A percentile compares a stretch with the other conserved stretches of the same genome.
These are phyloP conservation scores for Lactarius quietus DNA, from an alignment of 768 basidiomycete genomes.

Conservation along the genomic window DNA sequence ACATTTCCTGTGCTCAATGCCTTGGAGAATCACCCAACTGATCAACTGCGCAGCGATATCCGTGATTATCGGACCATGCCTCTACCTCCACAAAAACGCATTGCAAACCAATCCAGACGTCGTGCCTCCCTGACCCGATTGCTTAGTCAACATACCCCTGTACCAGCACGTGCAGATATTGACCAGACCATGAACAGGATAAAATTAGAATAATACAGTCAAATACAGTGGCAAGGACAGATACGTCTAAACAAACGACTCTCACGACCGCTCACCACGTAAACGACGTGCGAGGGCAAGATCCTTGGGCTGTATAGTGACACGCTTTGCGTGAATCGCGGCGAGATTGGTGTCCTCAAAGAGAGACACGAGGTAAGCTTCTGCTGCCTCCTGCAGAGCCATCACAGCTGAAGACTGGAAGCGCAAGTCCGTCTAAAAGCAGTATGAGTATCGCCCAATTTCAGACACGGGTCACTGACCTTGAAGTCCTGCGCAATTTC, in stretches of 20 bases:
- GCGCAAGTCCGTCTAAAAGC: conserved; percentile 47
- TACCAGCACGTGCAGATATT: not conserved
- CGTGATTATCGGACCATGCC: not conserved
- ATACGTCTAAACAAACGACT: not conserved
- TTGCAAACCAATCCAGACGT: too few relatives aligned
- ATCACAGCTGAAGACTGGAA: conserved; percentile 65
- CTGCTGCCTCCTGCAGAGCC: conserved; percentile 59
- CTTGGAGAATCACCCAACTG: not conserved
- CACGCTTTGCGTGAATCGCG: conserved; percentile 52
- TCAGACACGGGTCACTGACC: too few relatives aligned
- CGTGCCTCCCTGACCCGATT: too few relatives aligned
- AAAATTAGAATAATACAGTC: conserved; percentile 29
- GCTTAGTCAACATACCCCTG: not conserved
- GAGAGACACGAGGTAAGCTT: conserved; percentile 42
- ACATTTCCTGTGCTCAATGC: not conserved
- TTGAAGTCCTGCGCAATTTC: too few relatives aligned
- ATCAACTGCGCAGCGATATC: not conserved
- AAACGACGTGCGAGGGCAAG: conserved; percentile 48
- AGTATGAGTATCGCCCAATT: not conserved
- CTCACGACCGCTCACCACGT: conserved; percentile 43
- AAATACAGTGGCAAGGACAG: conserved; percentile 19
- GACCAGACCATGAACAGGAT: not conserved
- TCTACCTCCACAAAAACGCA: not conserved
- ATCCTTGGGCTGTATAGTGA: conserved; percentile 55
- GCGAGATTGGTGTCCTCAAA: conserved; percentile 50